Base-by-base conservation (phyloP, 2,329 filamentous ascomycete species). In the Pestalotiopsis sp. region DNA sequence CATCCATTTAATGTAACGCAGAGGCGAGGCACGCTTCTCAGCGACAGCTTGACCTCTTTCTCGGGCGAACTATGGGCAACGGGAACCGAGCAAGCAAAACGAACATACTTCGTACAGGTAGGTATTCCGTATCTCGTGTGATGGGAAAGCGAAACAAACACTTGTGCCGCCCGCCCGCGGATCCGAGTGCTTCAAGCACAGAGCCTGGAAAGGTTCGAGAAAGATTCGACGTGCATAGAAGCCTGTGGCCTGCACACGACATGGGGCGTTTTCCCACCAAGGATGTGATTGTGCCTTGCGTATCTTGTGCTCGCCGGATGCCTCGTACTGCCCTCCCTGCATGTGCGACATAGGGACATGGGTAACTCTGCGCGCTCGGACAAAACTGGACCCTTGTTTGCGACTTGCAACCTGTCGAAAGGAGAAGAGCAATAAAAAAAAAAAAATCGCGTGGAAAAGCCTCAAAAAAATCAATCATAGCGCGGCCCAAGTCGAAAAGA, bases 161-260 rank as follows among this genome's bases (percentile, higher is more conserved):
- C 31, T 65, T 56, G 27, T 57, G 63, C 25, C 57, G 49, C 60
- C 36, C 12, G 12, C 25, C 23, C 38, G 49, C 49, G 31, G 45
- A 67, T 60, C 31, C 31, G 52, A 67, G 36, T 41, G 65, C 65
- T 27, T 38, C 56, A 49, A 25, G 17, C 36, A 31, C 20, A 36
- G 45, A 67, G 52, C 52, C 25, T 41, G 25, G 17, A 41, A 60
- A 60, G 20, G 65, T 67, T 67, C 65, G 65, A 67, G 65, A 67
- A 67, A 67, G 23, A 7, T 67, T 67, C 65, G 52, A 67, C 13
- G 65, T 60, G 56, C 61, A 64, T 36, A 52, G 41, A 52, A 62
- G 59, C 59, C 38, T 62, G 59, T 31, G 25, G 45, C 45, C 45
- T 17, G 14, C 57, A 36, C 25, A 62, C 31, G n/a, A 36, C 31